Percentiles rank a stretch among this genome's conserved stretches.
Conservation (phyloP, 2,329 filamentous ascomycete species). For the Pestalotiopsis sp. region DNA sequence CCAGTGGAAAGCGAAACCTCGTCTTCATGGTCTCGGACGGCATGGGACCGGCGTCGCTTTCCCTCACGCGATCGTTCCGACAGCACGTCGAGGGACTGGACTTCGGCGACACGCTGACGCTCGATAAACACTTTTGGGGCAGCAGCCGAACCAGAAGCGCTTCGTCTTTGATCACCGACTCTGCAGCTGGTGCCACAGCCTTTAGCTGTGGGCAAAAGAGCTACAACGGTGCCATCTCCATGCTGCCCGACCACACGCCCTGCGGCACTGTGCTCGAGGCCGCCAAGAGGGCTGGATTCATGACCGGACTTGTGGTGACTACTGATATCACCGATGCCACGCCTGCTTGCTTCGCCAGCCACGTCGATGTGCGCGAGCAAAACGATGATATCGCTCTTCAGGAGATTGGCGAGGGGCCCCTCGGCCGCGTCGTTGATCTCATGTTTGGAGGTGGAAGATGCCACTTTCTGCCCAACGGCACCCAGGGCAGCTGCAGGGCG, state of each 20-base stretch:
- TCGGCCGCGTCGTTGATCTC: slow-evolving; percentile 86
- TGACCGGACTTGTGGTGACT: slow-evolving; percentile 91
- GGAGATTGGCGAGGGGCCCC: slow-evolving; percentile 83
- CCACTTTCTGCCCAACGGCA: slow-evolving; percentile 86
- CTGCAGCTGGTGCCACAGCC: slow-evolving; percentile 93
- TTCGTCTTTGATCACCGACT: slow-evolving; percentile 88
- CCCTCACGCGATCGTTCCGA: slow-evolving; percentile 82
- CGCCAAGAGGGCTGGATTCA: slow-evolving; percentile 88
- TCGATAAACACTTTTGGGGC: slow-evolving; percentile 90
- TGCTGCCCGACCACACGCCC: slow-evolving; percentile 80
- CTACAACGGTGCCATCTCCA: slow-evolving; percentile 95
- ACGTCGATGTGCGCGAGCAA: slow-evolving; percentile 78
- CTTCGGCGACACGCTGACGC: slow-evolving; percentile 71
- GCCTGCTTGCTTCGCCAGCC: slow-evolving; percentile 90
- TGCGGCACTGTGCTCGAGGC: slow-evolving; percentile 94
- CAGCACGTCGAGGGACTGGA: slow-evolving; percentile 78
- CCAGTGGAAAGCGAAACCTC: slow-evolving; percentile 80
- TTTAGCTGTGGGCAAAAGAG: slow-evolving; percentile 93
- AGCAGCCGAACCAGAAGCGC: slow-evolving; percentile 84
- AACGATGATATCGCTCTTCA: slow-evolving; percentile 92
- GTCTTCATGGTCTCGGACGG: slow-evolving; percentile 99
- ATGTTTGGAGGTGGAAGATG: slow-evolving; percentile 93
- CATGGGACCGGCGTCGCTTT: slow-evolving; percentile 93
- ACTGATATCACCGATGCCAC: slow-evolving; percentile 96
- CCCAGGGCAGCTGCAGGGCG: slow-evolving; percentile 76